Base-by-base conservation (phyloP, 345 rosid genomes). In the Camelina laxa region DNA sequence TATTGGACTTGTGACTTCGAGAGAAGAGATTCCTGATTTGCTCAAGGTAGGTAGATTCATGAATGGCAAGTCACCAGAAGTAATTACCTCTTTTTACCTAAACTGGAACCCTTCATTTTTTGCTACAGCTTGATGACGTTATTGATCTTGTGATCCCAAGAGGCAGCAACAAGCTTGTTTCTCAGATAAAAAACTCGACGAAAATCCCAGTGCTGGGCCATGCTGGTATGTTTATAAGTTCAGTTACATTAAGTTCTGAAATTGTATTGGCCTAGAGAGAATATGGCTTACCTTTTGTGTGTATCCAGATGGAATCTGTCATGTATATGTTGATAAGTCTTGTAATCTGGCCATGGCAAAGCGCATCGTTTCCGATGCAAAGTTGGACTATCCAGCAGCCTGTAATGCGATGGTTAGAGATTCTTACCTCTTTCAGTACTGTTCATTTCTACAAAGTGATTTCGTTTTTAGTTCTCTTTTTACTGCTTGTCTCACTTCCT, bases 61-160 rank as follows among this genome's bases (percentile, higher is more conserved):
- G 36, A 75, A 27, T 58, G 73, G 33, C 24, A 49, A 64, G 63
- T 62, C 65, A n/a, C 51, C 21, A 31, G 55, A 57, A 69, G 31
- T 57, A 14, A 35, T 58, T 58, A 45, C 22, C 31, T 21, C 19
- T 69, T 48, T 20, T 70, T 57, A 59, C 62, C 48, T 57, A 21
- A 36, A 65, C 59, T 64, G 17, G 20, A 79, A 69, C 78, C 74
- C 56, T 54, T 45, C 45, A 16, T 68, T 79, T 65, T 77, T 22
- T 82, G 48, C 64, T 60, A 67, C 92, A 96, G 99, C 97, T 92
- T 65, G 98, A 96, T 83, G 98, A 96, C 75, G 97, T 91, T 45
- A 92, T 96, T 69, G 98, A 96, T 82, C 99, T 96, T 54, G 98
- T 96, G 79, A 96, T 96, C 82, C 97, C 99, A 73, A 89, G 99